Conservation (phyloP, 306 rosid genomes). For the Cucumis cinereus region DNA sequence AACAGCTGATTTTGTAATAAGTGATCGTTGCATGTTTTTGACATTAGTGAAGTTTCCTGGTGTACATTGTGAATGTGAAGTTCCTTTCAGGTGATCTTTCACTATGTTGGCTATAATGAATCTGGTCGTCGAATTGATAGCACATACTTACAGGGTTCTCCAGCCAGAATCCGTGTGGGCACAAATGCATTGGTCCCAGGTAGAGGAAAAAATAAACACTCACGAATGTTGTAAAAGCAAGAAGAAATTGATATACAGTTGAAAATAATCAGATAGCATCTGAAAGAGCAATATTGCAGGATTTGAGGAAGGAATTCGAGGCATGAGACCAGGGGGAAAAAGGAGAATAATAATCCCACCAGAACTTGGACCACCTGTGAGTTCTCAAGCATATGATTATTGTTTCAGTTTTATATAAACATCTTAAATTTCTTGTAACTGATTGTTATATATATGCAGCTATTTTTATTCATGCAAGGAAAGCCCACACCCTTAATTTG, state of each 20-base stretch:
- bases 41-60: not conserved
- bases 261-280: not conserved
- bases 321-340: constrained; percentile 89
- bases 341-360: constrained; percentile 95
- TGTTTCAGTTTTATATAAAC: not conserved
- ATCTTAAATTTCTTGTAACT: not conserved
- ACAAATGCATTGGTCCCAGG: constrained; percentile 91
- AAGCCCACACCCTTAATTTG: not conserved
- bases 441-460: not conserved
- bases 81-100: constrained; percentile 66
- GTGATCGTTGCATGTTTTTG: not conserved
- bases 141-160: constrained; percentile 80
- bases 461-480: not conserved
- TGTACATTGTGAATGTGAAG: constrained; percentile 2
- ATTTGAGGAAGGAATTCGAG: constrained; percentile 90
- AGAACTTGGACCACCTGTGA: constrained; percentile 95
- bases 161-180: constrained; percentile 92
- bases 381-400: constrained; percentile 14
- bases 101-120: constrained; percentile 84
- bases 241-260: not conserved
- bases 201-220: not conserved
- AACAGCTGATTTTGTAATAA: not conserved
- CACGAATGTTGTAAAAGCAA: not conserved
- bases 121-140: constrained; percentile 98
- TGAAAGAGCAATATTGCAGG: constrained; percentile 33